Evolutionary conservation across 1,284 basidiomycete genomes (phyloP), one percentile per base, ranked within the genome.

Genomic region (Pseudozyma tsukubaensis): DNA sequence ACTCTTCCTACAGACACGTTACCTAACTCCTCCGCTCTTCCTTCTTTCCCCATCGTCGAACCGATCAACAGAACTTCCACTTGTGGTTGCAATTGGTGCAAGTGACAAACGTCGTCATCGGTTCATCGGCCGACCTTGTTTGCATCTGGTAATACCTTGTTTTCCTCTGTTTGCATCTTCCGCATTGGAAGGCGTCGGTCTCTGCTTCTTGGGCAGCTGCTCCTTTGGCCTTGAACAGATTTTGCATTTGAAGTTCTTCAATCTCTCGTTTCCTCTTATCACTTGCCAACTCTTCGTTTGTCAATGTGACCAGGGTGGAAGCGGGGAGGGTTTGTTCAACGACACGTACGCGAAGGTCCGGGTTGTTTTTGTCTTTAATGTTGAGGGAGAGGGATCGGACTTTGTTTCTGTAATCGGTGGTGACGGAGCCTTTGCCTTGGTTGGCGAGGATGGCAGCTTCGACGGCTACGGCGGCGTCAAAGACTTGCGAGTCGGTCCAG

Each of bases 171-270:
- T 84, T 82, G 89, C 96, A 99, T 78, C 93, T 89, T 18, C 90
- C 88, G 82, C 97, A 99, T 85, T 98, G 94, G 92, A 99, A 99
- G 1, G 94, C 94, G 77, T 96, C 94, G 0, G 97, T 99, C 85
- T 99, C 96, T 14, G 96, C 95, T 85, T 88, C 85, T 56, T 86
- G 85, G 73, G 95, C 92, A 14, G 89, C 93, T 0, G 95, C 96
- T 3, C 92, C 93, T 16, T 97, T 90, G 1, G 95, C 92, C 55
- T 94, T 92, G 88, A 94, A 93, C 50, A 99, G 86, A 82, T 99
- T 99, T 45, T 82, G 81, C 66, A 79, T 74, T 53, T 82, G 78
- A 37, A 84, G 40, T 64, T 93, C 90, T 77, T 92, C 90, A 59
- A 90, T 89, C 72, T 99, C 92, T 81, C 91, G 92, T 67, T 89